These are phyloP conservation scores for Lactarius tabidus DNA, from an alignment of 768 basidiomycete species.

Conservation along the genomic window DNA sequence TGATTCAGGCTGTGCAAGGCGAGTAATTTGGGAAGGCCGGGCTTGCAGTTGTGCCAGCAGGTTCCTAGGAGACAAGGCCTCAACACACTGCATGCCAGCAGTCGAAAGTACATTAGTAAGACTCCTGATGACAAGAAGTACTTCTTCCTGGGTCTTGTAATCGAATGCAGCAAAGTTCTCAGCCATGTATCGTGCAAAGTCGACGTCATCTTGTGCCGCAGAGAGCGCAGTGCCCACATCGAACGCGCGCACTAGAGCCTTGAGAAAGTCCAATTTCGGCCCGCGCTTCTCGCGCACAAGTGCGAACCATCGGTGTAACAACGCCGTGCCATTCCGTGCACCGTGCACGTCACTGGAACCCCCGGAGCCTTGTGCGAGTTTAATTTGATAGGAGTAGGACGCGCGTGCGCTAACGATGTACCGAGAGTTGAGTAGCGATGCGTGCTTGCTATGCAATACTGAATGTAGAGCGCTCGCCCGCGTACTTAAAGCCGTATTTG, in stretches of 20 bases:
- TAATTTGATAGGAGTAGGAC: conserved; percentile 81
- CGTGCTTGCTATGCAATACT: conserved; percentile 82
- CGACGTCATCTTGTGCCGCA: conserved; percentile 73
- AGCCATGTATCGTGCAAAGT: conserved; percentile 87
- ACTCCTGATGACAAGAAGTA: conserved; percentile 75
- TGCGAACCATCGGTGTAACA: conserved; percentile 87
- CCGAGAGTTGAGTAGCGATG: conserved; percentile 82
- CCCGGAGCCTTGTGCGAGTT: conserved; percentile 38
- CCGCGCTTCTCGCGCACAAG: conserved; percentile 89
- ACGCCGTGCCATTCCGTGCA: conserved; percentile 46
- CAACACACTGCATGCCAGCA: conserved; percentile 78
- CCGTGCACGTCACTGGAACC: conserved; percentile 44
- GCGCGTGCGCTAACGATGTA: conserved; percentile 75
- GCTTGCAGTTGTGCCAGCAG: conserved; percentile 57
- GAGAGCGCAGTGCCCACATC: conserved; percentile 59
- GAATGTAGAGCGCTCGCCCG: conserved; percentile 80
- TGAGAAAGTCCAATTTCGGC: conserved; percentile 82
- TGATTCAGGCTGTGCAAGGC: neutral
- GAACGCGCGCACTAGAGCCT: conserved; percentile 75
- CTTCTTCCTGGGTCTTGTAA: conserved; percentile 94
- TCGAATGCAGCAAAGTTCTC: conserved; percentile 92
- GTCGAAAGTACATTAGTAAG: conserved; percentile 74
- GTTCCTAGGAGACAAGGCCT: conserved; percentile 65
- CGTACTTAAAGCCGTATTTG: conserved; percentile 52
- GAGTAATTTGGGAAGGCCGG: conserved; percentile 15